Base-by-base conservation (phyloP, 352 stramenopile genomes). In the Phytophthora pluvialis region DNA sequence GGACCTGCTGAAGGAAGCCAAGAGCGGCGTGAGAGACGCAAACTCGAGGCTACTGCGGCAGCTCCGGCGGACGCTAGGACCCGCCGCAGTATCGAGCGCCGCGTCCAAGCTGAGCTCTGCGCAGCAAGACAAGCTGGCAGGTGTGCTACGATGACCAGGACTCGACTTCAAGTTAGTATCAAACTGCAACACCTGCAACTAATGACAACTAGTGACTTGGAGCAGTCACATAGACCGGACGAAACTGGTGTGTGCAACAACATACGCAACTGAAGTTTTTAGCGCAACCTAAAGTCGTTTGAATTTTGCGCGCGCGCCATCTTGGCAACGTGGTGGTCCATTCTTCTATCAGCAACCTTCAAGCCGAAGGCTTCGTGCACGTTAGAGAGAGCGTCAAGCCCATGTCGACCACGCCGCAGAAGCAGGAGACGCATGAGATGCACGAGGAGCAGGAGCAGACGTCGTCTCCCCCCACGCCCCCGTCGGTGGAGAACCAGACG, bases 1-100 rank as follows among this genome's bases (percentile, higher is more conserved):
- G 0, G 77, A 90, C 36, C 59, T 90, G 16, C 60, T 95, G 8
- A 91, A 91, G 64, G 86, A 95, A 58, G 80, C 70, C 47, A 92
- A 92, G 50, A 91, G 70, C 33, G 73, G 88, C 40, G 76, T 91
- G n/a, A 84, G 82, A 51, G 80, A 91, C 28, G 79, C 78, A 0
- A 93, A 90, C 9, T 40, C 66, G 15, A 60, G 68, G 10, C 43
- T 93, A 3, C 42, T 93, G 26, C 44, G 45, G 7, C 60, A 78
- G 26, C 42, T 88, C 1, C 63, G 68, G 8, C 49, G 13, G 12
- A 55, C 62, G 4, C 45, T 86, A 12, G 74, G 72, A 13, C 16
- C 29, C 0, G 4, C 50, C 1, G 56, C 55, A 26, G 26, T 81
- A 10, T 50, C 64, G 1, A 52, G 53, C 8, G 71, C 70, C 8